Conservation (phyloP, 1,284 basidiomycete genomes). For the Erythrobasidium hasegawianum region DNA sequence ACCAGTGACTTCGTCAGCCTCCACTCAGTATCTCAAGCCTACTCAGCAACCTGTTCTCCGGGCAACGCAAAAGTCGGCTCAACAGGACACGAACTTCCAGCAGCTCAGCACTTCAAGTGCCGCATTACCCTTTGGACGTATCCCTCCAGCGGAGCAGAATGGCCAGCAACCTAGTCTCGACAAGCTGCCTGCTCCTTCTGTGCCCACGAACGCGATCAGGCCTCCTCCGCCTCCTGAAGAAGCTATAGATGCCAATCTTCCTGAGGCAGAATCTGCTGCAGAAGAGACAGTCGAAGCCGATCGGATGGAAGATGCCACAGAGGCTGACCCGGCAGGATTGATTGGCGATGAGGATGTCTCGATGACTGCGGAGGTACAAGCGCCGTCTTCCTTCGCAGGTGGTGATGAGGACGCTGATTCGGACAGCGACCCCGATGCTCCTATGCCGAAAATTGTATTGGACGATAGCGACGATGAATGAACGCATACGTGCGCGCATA, state of each 20-base stretch:
- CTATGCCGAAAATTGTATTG: constrained; percentile 31
- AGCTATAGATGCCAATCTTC: too few relatives aligned
- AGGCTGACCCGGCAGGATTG: too few relatives aligned
- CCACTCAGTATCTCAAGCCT: neutral
- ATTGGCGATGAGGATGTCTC: too few relatives aligned
- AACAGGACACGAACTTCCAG: neutral
- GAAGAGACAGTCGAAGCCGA: too few relatives aligned
- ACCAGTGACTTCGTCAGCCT: neutral
- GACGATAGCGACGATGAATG: constrained; percentile 13
- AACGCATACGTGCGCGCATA: too few relatives aligned
- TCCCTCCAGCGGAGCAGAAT: neutral
- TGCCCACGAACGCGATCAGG: neutral
- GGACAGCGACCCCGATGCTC: constrained; percentile 23
- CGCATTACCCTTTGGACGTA: neutral
- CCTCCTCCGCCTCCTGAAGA: neutral
- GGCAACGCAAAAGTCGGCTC: neutral
- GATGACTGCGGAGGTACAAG: too few relatives aligned
- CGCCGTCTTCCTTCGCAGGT: neutral
- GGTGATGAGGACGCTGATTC: constrained; percentile 11
- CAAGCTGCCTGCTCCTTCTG: neutral
- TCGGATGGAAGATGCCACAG: too few relatives aligned
- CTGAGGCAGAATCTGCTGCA: too few relatives aligned
- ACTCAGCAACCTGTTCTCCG: neutral
- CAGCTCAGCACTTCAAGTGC: neutral
- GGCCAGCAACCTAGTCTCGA: neutral